A percentile compares a stretch with the other conserved stretches of the same genome.
Conservation (phyloP, 768 basidiomycete species). For the Mycena olivaceomarginata region DNA sequence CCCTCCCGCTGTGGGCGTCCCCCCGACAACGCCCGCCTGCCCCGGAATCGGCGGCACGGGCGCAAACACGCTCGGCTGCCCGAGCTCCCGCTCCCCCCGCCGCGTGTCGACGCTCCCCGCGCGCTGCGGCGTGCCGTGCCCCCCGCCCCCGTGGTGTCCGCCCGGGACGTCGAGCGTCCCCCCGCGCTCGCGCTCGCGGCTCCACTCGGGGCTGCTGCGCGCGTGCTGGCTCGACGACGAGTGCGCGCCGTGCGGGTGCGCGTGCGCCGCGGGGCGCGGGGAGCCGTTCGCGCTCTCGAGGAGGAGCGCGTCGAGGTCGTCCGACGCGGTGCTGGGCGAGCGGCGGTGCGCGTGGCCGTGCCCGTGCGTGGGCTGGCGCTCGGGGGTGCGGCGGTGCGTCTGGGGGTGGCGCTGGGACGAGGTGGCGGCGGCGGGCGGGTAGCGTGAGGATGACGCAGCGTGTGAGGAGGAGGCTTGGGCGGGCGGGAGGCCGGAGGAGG, state of each 20-base stretch:
- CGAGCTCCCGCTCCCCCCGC: neutral
- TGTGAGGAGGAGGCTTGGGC: neutral
- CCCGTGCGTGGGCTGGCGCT: neutral
- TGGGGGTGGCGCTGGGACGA: neutral
- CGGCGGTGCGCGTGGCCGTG: neutral
- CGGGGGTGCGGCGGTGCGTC: neutral
- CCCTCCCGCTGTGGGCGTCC: no score
- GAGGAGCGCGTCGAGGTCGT: conserved; percentile 40
- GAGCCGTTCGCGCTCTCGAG: conserved; percentile 37
- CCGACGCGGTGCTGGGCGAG: conserved; percentile 31
- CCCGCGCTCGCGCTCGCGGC: neutral
- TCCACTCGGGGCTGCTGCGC: neutral
- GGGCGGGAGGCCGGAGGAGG: neutral
- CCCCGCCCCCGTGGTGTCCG: neutral
- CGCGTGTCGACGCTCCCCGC: conserved; percentile 11
- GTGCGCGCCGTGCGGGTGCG: neutral
- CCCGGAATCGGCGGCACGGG: neutral
- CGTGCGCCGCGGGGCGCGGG: neutral
- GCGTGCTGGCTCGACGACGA: neutral
- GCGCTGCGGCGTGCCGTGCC: neutral
- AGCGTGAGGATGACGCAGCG: neutral
- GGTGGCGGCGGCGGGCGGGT: neutral
- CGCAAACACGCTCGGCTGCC: neutral
- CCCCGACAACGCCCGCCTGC: no score
- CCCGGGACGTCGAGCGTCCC: neutral